Conservation (phyloP, 2,329 filamentous ascomycete species). For the Fusarium goolgardi region DNA sequence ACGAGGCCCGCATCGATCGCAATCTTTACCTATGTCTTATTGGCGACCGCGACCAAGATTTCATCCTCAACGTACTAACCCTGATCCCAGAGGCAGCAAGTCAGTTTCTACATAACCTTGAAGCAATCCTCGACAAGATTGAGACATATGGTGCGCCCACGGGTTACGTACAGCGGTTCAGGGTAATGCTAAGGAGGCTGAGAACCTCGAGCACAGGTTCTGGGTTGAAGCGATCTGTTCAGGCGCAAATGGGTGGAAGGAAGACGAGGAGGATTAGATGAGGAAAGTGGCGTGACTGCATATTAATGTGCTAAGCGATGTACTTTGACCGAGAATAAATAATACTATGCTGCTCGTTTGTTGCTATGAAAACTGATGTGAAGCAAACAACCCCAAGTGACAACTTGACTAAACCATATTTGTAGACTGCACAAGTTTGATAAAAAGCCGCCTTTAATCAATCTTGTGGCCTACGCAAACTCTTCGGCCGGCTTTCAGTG, state of each 20-base stretch:
- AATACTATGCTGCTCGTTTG: constrained; percentile 7
- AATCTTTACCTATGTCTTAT: constrained; percentile 63
- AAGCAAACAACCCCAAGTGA: constrained; percentile 1
- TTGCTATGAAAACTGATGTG: constrained; percentile 13
- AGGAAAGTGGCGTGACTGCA: constrained; percentile 12
- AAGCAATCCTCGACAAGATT: constrained; percentile 50
- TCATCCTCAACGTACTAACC: constrained; percentile 59
- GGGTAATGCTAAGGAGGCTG: constrained; percentile 49
- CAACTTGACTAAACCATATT: background rate
- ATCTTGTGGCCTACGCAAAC: background rate
- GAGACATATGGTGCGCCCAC: constrained; percentile 51
- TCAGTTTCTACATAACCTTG: constrained; percentile 56
- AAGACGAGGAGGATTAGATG: constrained; percentile 53
- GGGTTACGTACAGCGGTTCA: constrained; percentile 53
- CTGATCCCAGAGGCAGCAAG: constrained; percentile 58
- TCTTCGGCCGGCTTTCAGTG: background rate
- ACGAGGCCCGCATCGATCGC: constrained; percentile 48
- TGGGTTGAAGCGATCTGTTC: constrained; percentile 50
- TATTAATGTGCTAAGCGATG: background rate
- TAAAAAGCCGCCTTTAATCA: background rate
- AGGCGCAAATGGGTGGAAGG: constrained; percentile 43
- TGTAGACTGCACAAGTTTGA: background rate
- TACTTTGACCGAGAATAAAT: background rate
- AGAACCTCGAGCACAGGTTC: constrained; percentile 45
- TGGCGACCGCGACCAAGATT: constrained; percentile 57